Conservation (phyloP, 352 stramenopile species). For the Phytopythium aichiense region DNA sequence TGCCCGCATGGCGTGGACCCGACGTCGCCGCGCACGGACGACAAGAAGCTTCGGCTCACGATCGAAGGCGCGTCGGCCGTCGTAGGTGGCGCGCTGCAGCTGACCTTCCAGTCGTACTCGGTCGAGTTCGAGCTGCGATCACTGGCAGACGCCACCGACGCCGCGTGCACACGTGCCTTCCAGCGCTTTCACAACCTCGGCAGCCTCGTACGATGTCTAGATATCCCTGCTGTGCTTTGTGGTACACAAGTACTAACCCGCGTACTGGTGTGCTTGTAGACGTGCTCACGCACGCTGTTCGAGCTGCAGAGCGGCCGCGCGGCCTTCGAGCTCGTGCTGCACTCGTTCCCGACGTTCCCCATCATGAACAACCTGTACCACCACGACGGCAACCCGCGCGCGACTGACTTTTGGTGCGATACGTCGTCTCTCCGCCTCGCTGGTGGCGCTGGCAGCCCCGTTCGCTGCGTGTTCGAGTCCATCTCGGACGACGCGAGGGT, state of each 20-base stretch:
- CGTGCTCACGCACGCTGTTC: constrained; percentile 33
- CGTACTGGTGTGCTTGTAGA: constrained; percentile 11
- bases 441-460: background rate
- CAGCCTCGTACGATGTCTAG: constrained; percentile 27
- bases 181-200: constrained; percentile 68
- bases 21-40: constrained; percentile 25
- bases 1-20: constrained; percentile 65
- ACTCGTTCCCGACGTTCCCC: constrained; percentile 61
- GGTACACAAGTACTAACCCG: background rate
- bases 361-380: constrained; percentile 80
- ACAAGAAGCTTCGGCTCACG: constrained; percentile 49
- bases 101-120: constrained; percentile 66
- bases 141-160: constrained; percentile 45
- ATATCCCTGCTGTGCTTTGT: background rate
- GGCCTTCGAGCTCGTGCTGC: constrained; percentile 54
- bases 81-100: constrained; percentile 36
- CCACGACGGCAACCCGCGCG: constrained; percentile 53
- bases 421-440: constrained; percentile 3
- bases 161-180: constrained; percentile 56
- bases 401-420: constrained; percentile 59
- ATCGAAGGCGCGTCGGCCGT: constrained; percentile 21
- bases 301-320: constrained; percentile 17
- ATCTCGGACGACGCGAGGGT: constrained; percentile 37
- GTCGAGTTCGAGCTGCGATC: constrained; percentile 56
- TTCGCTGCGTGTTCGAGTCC: constrained; percentile 46